phyloP scores from a whole-genome alignment of 345 rosid genomes.

The Citrus unshiu region DNA sequence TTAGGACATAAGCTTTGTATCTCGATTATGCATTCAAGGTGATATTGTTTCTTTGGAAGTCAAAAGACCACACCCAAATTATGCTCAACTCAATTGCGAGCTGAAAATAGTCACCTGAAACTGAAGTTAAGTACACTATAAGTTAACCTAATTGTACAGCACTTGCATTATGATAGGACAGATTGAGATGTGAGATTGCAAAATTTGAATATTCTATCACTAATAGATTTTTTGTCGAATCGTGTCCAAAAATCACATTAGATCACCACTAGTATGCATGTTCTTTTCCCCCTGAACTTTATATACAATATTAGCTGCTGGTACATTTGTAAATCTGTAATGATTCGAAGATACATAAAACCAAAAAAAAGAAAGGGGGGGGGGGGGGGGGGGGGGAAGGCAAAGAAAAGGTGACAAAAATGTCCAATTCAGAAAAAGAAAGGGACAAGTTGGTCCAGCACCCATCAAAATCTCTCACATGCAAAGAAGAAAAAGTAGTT shows the following conservation, averaged over 20 bases:
- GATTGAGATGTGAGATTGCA: not conserved
- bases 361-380: not conserved
- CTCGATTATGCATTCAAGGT: too few species aligned
- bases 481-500: conserved; percentile 4
- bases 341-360: not conserved
- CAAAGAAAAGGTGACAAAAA: not conserved
- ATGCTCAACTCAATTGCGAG: not conserved
- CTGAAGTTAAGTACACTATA: not conserved
- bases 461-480: conserved; percentile 21
- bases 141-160: not conserved
- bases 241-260: not conserved
- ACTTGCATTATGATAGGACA: not conserved
- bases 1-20: not conserved
- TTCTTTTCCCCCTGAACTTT: not conserved
- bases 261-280: not conserved
- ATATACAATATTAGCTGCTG: not conserved
- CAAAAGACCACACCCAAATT: not conserved
- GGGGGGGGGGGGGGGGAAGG: too few species aligned
- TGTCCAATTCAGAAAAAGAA: not conserved
- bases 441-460: conserved; percentile 19
- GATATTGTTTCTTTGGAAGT: too few species aligned
- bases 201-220: not conserved
- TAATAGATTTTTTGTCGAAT: not conserved
- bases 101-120: not conserved
- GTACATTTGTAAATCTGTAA: not conserved